Evolutionary conservation across 768 basidiomycete genomes (phyloP).

Genomic region (Ramaria sp.): DNA sequence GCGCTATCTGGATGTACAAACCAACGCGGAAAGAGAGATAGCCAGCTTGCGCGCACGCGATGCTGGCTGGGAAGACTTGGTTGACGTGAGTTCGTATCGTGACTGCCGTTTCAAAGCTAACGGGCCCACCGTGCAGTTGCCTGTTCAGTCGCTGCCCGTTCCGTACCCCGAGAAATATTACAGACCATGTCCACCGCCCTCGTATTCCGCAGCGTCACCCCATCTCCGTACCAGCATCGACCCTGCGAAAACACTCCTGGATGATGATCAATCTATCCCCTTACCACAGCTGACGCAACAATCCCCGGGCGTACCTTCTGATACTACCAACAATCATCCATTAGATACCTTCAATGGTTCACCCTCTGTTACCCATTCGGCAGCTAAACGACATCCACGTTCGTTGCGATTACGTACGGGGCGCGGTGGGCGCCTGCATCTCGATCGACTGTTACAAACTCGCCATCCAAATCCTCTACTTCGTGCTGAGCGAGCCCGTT

Average conservation of each 20-base stretch:
- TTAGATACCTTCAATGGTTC: neutral
- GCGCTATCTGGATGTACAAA: constrained; percentile 47
- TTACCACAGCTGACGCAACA: no score
- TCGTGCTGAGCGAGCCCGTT: neutral
- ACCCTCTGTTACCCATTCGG: neutral
- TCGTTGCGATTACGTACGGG: constrained; percentile 65
- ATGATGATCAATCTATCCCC: neutral
- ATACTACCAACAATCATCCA: neutral
- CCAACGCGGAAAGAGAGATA: constrained; percentile 50
- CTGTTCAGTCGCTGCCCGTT: constrained; percentile 2
- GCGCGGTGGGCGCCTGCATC: constrained; percentile 66
- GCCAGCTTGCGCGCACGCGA: constrained; percentile 60
- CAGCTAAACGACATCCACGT: constrained; percentile 26
- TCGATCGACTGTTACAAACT: constrained; percentile 57
- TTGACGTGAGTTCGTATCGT: constrained; percentile 48
- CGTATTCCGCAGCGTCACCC: neutral
- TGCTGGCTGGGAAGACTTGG: constrained; percentile 75
- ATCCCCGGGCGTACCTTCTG: neutral
- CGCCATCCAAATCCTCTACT: neutral
- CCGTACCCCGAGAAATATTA: constrained; percentile 46
- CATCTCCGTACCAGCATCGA: neutral
- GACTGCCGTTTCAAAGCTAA: neutral
- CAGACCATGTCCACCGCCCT: constrained; percentile 42
- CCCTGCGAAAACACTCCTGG: neutral
- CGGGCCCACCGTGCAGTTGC: neutral